phyloP scores from a whole-genome alignment of 1,284 basidiomycete genomes.

The Rhodotorula sp. region DNA sequence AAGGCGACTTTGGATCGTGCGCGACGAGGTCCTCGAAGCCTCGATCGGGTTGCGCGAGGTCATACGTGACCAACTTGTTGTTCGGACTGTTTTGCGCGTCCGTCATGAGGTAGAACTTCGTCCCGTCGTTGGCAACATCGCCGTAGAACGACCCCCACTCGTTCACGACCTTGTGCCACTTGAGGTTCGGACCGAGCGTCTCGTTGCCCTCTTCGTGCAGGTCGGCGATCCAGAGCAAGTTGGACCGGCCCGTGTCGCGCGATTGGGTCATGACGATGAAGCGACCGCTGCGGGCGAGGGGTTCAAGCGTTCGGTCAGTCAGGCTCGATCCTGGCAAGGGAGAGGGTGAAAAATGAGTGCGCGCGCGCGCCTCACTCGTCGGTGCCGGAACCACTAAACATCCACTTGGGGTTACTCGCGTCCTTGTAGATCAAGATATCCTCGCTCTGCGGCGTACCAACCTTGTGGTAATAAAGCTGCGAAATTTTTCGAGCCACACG shows the following conservation, averaged over 20 bases:
- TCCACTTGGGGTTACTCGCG: slow-evolving; percentile 63
- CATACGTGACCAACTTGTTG: slow-evolving; percentile 66
- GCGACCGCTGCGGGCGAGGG: too few species aligned
- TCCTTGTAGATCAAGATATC: slow-evolving; percentile 68
- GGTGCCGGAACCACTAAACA: slow-evolving; percentile 52
- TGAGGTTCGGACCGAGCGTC: slow-evolving; percentile 51
- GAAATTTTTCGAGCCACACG: too few species aligned
- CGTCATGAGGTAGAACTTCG: slow-evolving; percentile 64
- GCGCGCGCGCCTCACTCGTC: slow-evolving; percentile 34
- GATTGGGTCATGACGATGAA: slow-evolving; percentile 61
- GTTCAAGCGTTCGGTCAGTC: not conserved
- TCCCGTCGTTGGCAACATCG: slow-evolving; percentile 67
- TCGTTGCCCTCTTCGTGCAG: slow-evolving; percentile 60
- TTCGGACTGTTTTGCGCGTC: slow-evolving; percentile 54
- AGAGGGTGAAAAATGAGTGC: not conserved
- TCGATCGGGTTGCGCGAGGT: slow-evolving; percentile 58
- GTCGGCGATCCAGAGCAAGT: slow-evolving; percentile 70
- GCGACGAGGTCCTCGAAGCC: slow-evolving; percentile 65
- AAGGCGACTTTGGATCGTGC: slow-evolving; percentile 63
- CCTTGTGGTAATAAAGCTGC: slow-evolving; percentile 65
- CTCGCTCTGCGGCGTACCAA: slow-evolving; percentile 68
- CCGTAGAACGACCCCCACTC: slow-evolving; percentile 35
- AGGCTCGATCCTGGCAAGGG: not conserved
- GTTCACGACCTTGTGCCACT: slow-evolving; percentile 39
- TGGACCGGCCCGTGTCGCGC: slow-evolving; percentile 60